Conservation (phyloP, 169 alveolate species). For the Cryptosporidium sp. region DNA sequence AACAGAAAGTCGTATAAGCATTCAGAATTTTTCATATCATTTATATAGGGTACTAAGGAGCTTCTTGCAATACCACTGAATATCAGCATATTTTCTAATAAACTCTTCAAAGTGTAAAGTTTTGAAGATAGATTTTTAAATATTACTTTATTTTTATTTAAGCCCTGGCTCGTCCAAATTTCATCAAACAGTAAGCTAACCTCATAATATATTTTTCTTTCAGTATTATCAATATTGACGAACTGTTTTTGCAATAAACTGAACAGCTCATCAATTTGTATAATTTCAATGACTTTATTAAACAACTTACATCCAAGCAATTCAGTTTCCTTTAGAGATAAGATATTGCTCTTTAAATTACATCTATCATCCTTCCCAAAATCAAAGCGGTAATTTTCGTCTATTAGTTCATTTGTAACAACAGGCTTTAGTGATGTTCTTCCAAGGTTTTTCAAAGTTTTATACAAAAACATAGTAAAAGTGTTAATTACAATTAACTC, state of each 20-base stretch:
- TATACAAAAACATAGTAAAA: constrained; percentile 4
- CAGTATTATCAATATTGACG: constrained; percentile 26
- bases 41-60: constrained; percentile 41
- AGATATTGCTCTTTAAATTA: background rate
- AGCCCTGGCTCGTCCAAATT: constrained; percentile 12
- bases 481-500: constrained; percentile 22
- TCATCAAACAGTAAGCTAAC: constrained; percentile 19
- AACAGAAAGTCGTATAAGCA: constrained; percentile 35
- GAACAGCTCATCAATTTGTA: constrained; percentile 55
- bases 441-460: constrained; percentile 19
- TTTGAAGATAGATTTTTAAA: constrained; percentile 41
- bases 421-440: background rate
- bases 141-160: background rate
- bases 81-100: constrained; percentile 45
- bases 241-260: constrained; percentile 29
- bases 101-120: constrained; percentile 24
- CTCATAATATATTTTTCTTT: constrained; percentile 54
- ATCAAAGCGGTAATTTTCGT: constrained; percentile 10
- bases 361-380: constrained; percentile 50
- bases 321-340: constrained; percentile 19
- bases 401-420: background rate
- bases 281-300: background rate
- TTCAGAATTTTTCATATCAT: background rate
- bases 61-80: constrained; percentile 50
- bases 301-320: constrained; percentile 27